Evolutionary conservation across 805 yeast species (phyloP).

Genomic region (Kazachstania martiniae): DNA sequence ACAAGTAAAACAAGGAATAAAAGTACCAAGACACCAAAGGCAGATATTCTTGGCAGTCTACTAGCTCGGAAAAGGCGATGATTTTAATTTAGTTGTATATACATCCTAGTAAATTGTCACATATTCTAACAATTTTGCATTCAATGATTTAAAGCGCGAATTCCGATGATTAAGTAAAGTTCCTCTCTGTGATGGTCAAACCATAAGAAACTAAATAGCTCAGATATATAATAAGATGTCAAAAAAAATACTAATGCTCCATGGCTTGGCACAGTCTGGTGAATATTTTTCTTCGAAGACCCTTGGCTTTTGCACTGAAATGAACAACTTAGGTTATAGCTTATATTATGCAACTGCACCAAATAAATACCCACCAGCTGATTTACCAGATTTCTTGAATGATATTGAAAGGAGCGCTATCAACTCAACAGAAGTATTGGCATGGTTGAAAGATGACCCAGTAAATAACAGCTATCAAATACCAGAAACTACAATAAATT

Average conservation of each 20-base stretch:
- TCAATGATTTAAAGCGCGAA: no score
- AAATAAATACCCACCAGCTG: slow-evolving; percentile 42
- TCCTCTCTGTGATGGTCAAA: no score
- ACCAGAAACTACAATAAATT: slow-evolving; percentile 31
- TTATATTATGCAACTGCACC: slow-evolving; percentile 75
- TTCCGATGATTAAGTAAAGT: no score
- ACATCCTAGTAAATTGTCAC: no score
- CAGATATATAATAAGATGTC: slow-evolving; percentile 11
- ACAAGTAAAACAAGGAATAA: slow-evolving; percentile 5
- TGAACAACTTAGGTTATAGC: slow-evolving; percentile 49
- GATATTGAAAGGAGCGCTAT: slow-evolving; percentile 11
- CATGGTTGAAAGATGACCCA: slow-evolving; percentile 59
- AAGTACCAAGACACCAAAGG: slow-evolving; percentile 19
- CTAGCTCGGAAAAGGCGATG: slow-evolving; percentile 20
- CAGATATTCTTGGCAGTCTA: slow-evolving; percentile 20
- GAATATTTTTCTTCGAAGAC: slow-evolving; percentile 73
- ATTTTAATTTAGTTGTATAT: not conserved
- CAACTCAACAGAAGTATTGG: slow-evolving; percentile 26
- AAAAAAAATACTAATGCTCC: slow-evolving; percentile 64
- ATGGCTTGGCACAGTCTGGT: slow-evolving; percentile 84
- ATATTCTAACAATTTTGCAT: no score
- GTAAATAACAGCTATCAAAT: slow-evolving; percentile 27
- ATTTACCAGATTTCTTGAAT: slow-evolving; percentile 48
- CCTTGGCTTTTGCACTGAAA: slow-evolving; percentile 67
- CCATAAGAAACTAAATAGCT: no score